Evolutionary conservation across 1,284 basidiomycete species (phyloP).

Genomic region (Cystobasidium sp.): DNA sequence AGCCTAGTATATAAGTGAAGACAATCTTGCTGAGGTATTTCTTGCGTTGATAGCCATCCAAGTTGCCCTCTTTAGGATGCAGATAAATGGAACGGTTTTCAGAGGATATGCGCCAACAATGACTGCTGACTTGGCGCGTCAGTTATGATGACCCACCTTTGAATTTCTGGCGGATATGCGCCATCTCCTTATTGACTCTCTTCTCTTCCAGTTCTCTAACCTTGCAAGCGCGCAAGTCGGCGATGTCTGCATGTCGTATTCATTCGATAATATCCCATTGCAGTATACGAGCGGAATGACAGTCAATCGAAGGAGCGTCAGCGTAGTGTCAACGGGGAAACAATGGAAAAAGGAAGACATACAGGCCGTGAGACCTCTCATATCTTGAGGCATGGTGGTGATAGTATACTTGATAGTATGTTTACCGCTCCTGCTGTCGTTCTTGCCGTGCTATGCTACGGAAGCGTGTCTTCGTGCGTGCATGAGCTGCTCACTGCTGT

Average conservation of each 20-base stretch:
- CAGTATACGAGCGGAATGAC: not conserved
- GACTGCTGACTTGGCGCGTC: not conserved
- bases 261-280: not conserved
- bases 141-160: slow-evolving; percentile 67
- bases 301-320: slow-evolving; percentile 15
- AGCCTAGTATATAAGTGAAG: slow-evolving; percentile 98
- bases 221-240: slow-evolving; percentile 90
- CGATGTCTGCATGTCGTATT: slow-evolving; percentile 66
- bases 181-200: slow-evolving; percentile 99
- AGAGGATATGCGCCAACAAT: slow-evolving; percentile 2
- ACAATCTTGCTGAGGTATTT: slow-evolving; percentile 91
- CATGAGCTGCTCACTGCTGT: too few species aligned
- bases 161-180: slow-evolving; percentile 98
- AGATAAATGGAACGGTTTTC: not conserved
- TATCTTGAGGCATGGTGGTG: slow-evolving; percentile 36
- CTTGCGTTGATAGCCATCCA: slow-evolving; percentile 99
- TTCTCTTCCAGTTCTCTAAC: slow-evolving; percentile 92
- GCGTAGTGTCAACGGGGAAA: not conserved
- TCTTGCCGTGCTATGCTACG: not conserved
- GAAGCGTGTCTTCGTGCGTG: too few species aligned
- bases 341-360: not conserved
- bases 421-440: not conserved
- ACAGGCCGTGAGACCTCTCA: slow-evolving; percentile 41
- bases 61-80: slow-evolving; percentile 75
- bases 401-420: not conserved